These are phyloP conservation scores for Trichothecium roseum DNA, from an alignment of 2,329 filamentous ascomycete species.

Conservation along the genomic window DNA sequence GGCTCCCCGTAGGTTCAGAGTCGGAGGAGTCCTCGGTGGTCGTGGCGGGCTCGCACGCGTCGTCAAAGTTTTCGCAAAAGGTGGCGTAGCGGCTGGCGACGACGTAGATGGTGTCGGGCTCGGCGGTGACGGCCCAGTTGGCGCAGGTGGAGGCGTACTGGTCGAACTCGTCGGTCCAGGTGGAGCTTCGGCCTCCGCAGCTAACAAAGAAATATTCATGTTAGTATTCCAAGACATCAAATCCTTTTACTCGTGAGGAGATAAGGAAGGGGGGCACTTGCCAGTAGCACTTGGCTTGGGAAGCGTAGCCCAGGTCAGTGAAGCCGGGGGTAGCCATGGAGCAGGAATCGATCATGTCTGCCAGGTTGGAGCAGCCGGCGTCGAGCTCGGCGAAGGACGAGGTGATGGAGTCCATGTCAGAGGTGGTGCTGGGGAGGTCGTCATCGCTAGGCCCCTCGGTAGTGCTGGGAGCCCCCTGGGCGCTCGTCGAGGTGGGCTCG, in stretches of 20 bases:
- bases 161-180: slow-evolving; percentile 20
- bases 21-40: slow-evolving; percentile 6
- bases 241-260: background rate
- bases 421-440: background rate
- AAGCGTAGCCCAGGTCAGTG: slow-evolving; percentile 11
- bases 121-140: slow-evolving; percentile 17
- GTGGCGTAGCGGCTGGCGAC: slow-evolving; percentile 18
- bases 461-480: background rate
- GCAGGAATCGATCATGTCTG: slow-evolving; percentile 15
- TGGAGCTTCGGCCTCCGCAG: slow-evolving; percentile 10
- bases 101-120: slow-evolving; percentile 13
- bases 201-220: slow-evolving; percentile 10
- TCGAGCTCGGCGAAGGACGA: slow-evolving; percentile 9
- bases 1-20: slow-evolving; percentile 4
- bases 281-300: slow-evolving; percentile 23
- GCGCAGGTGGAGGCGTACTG: slow-evolving; percentile 17
- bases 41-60: slow-evolving; percentile 14
- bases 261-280: slow-evolving; percentile 10
- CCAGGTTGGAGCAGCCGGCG: slow-evolving; percentile 15
- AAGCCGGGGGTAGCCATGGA: slow-evolving; percentile 13
- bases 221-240: background rate
- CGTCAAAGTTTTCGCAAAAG: slow-evolving; percentile 18
- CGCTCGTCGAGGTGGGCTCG: background rate
- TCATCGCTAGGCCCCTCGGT: background rate
- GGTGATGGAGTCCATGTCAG: background rate